A percentile compares a stretch with the other conserved stretches of the same genome.
Conservation (phyloP, 2,329 filamentous ascomycete species). For the Colletotrichum kahawae region DNA sequence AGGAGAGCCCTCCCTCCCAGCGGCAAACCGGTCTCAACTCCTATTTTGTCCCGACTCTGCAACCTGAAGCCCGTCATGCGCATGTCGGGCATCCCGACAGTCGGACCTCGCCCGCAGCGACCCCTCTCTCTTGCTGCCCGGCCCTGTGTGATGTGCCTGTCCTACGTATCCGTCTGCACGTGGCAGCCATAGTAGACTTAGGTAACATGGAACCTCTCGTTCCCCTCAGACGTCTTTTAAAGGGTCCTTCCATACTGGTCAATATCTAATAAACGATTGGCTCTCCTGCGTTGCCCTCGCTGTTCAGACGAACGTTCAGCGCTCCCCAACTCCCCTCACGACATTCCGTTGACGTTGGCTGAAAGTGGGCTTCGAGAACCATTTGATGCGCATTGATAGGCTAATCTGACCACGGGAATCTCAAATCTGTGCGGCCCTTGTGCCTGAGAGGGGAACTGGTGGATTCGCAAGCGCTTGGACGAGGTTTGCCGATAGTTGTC, state of each 20-base stretch:
- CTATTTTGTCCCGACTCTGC: neutral
- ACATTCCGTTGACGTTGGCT: neutral
- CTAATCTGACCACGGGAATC: constrained; percentile 1
- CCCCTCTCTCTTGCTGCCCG: neutral
- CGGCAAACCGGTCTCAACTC: constrained; percentile 9
- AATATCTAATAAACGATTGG: constrained; percentile 11
- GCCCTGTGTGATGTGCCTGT: neutral
- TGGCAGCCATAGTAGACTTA: neutral
- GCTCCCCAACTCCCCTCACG: neutral
- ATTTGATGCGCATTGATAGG: neutral
- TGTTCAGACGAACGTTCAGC: constrained; percentile 8
- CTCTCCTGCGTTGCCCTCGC: neutral
- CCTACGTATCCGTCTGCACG: neutral
- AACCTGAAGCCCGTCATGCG: constrained; percentile 1
- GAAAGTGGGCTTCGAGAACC: neutral
- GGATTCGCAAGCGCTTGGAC: neutral
- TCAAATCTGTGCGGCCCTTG: neutral
- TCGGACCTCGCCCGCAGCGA: neutral
- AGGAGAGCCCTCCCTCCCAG: constrained; percentile 14
- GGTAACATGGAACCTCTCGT: neutral
- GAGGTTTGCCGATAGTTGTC: neutral
- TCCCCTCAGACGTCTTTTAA: neutral
- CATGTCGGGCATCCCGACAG: constrained; percentile 15
- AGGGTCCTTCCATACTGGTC: constrained; percentile 5
- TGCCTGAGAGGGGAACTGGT: neutral